Base-by-base conservation (phyloP, 164 flowering plant genomes). In the Buxus sempervirens region DNA sequence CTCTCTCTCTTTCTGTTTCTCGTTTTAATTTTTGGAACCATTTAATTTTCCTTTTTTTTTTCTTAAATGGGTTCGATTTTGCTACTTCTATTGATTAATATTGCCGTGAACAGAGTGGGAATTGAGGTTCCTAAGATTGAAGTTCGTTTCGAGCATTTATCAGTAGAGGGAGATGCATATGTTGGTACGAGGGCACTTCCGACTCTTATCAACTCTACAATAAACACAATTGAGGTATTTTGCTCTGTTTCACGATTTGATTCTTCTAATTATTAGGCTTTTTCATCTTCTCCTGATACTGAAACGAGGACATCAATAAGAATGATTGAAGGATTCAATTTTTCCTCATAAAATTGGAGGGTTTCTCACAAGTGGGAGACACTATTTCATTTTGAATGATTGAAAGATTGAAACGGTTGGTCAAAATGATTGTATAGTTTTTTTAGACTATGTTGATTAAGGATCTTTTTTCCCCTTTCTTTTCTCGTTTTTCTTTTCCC, bases 141-240 rank as follows among this genome's bases (percentile, higher is more conserved):
- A 81, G 80, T 89, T 16, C 74, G 90, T 48, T 87, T 71, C 42
- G 82, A 89, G 80, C 54, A 83, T 76, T 69, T 89, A 25, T 79
- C 83, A 0, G 71, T 84, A 14, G 83, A 87, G 56, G 95, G 83
- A 25, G 86, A 87, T 59, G 82, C 81, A 10, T 83, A 83, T 69
- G 73, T 79, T 32, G 95, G 89, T 36, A 77, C 79, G 55, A 77
- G 95, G 66, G 87, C 91, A 21, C 82, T 87, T 64, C 95, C 95
- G 14, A 85, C 91, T 62, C 75, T 89, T 56, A 54, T 65, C 28
- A 89, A 87, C 70, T 64, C 86, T 20, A 57, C 84, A 42, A 10
- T 84, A 54, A 89, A 89, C 72, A 24, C 76, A 0, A 38, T 85
- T 2, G 93, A 86, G 88, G 90, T 83, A 45, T 13, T 59, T 57